Evolutionary conservation across 2,329 filamentous ascomycete genomes (phyloP).

Genomic region (Neonectria punicea): DNA sequence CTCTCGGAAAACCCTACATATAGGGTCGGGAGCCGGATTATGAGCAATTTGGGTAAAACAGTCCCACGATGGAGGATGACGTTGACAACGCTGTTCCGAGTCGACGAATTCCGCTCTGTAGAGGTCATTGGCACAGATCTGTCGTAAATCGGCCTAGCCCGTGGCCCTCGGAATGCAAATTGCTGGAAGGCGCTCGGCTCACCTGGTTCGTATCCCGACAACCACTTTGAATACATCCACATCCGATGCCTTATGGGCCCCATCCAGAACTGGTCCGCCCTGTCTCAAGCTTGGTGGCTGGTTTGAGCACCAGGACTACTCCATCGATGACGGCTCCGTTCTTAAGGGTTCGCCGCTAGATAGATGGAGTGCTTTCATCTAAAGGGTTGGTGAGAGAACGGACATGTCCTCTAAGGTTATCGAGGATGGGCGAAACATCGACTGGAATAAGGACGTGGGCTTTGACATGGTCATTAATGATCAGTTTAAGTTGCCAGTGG

Average conservation of each 20-base stretch:
- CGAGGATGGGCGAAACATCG: slow-evolving; percentile 33
- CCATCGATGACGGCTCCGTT: slow-evolving; percentile 42
- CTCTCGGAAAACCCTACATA: slow-evolving; percentile 49
- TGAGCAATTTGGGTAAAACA: slow-evolving; percentile 56
- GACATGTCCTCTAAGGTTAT: slow-evolving; percentile 43
- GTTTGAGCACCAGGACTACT: slow-evolving; percentile 44
- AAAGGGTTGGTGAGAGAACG: slow-evolving; percentile 40
- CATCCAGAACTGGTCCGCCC: slow-evolving; percentile 64
- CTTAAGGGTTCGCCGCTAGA: slow-evolving; percentile 34
- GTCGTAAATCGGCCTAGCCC: slow-evolving; percentile 51
- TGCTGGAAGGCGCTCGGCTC: slow-evolving; percentile 44
- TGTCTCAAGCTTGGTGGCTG: slow-evolving; percentile 67
- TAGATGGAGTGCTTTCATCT: slow-evolving; percentile 34
- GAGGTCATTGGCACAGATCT: slow-evolving; percentile 63
- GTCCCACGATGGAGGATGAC: background rate
- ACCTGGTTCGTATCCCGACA: slow-evolving; percentile 37
- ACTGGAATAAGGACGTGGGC: slow-evolving; percentile 39
- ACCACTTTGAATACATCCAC: slow-evolving; percentile 68
- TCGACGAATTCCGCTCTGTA: slow-evolving; percentile 54
- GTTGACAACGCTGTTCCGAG: slow-evolving; percentile 54
- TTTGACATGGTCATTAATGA: slow-evolving; percentile 40
- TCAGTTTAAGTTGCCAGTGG: slow-evolving; percentile 40
- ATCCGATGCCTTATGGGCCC: slow-evolving; percentile 64
- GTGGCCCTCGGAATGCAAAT: slow-evolving; percentile 59
- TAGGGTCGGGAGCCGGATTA: slow-evolving; percentile 68